These are phyloP conservation scores for Penicillium lagena DNA, from an alignment of 495 filamentous ascomycete species.

Conservation along the genomic window DNA sequence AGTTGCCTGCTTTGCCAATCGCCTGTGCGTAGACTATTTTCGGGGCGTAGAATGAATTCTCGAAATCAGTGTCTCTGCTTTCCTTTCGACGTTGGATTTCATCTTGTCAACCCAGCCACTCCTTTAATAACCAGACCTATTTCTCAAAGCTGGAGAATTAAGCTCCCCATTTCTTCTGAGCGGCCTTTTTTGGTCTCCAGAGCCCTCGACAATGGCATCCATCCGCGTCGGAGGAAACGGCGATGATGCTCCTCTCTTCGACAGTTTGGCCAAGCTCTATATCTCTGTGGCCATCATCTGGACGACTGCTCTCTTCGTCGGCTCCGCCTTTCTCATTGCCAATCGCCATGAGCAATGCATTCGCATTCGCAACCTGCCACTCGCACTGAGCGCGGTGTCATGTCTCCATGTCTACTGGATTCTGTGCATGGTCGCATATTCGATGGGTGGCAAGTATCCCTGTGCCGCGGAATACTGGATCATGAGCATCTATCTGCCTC, in stretches of 20 bases:
- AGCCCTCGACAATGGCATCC: not conserved
- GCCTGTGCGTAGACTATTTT: too few relatives aligned
- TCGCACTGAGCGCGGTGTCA: constrained; percentile 45
- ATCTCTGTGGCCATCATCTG: constrained; percentile 39
- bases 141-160: too few relatives aligned
- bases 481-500: constrained; percentile 59
- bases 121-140: too few relatives aligned
- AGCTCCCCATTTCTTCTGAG: not conserved
- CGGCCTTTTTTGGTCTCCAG: not conserved
- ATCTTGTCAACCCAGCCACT: too few relatives aligned
- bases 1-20: too few relatives aligned
- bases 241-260: constrained; percentile 12
- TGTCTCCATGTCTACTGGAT: constrained; percentile 56
- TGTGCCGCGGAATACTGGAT: constrained; percentile 58
- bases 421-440: constrained; percentile 51
- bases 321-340: constrained; percentile 39
- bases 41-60: too few relatives aligned
- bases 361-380: constrained; percentile 48
- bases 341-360: constrained; percentile 48
- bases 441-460: constrained; percentile 47
- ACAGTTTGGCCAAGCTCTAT: constrained; percentile 38
- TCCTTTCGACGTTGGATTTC: too few relatives aligned
- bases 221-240: not conserved
- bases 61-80: too few relatives aligned
- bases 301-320: constrained; percentile 40